These are phyloP conservation scores for Zygoascus meyerae DNA, from an alignment of 1,139 yeast genomes.

Conservation along the genomic window DNA sequence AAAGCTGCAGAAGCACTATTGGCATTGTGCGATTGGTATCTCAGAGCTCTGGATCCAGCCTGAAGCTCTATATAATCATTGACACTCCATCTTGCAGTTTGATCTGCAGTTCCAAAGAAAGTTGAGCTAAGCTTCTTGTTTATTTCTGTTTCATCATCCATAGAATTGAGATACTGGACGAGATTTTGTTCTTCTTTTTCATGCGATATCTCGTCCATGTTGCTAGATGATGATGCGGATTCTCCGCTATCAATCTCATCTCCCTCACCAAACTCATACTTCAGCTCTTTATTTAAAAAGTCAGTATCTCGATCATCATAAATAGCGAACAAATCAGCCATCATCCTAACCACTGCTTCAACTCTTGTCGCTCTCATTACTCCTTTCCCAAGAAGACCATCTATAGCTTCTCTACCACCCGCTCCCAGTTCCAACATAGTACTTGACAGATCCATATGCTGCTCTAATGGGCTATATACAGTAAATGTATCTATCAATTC, in stretches of 20 bases:
- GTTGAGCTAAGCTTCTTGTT: neutral
- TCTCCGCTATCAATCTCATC: neutral
- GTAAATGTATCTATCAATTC: no score
- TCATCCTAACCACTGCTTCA: conserved; percentile 28
- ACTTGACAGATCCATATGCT: no score
- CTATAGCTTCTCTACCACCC: conserved; percentile 17
- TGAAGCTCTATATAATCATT: conserved; percentile 16
- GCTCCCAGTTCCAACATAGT: neutral
- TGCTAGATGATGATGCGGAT: neutral
- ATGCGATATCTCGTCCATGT: neutral
- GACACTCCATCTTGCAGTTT: neutral
- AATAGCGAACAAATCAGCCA: conserved; percentile 26
- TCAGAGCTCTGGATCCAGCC: conserved; percentile 14
- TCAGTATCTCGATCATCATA: conserved; percentile 26
- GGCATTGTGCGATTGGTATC: conserved; percentile 9
- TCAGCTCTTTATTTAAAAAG: conserved; percentile 19
- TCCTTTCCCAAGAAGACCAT: conserved; percentile 22
- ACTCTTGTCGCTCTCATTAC: conserved; percentile 20
- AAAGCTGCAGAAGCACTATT: conserved; percentile 11
- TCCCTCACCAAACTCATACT: conserved; percentile 14
- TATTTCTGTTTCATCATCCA: neutral
- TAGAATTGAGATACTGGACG: neutral
- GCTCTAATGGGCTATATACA: no score
- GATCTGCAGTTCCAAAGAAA: neutral
- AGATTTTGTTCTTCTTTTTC: neutral